Evolutionary conservation across 1,139 yeast species (phyloP), one percentile per base, ranked within the genome.

Genomic region (Scheffersomyces segobiensis): DNA sequence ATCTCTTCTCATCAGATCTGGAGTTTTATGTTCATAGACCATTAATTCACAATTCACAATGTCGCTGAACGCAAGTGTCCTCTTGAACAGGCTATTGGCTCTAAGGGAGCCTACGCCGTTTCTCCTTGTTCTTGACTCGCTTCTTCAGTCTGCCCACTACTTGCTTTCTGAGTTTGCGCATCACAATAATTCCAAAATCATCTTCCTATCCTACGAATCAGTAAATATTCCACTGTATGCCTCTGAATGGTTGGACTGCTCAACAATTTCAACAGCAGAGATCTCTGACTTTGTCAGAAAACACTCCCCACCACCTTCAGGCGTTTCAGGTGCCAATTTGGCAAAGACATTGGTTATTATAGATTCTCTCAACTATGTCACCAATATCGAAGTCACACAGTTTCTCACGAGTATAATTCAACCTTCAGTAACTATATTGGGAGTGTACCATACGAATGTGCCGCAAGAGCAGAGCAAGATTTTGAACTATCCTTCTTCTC

Each of bases 21-120:
- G 42, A 32, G 42, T 14, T 50, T 32, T 10, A 32, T 32, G 42
- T 10, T 10, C 42, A 32, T 32, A 32, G 8, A 24, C 32, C 55
- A 20, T 32, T 32, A 32, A 32, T 32, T 32, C 10, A 24, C 42
- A 32, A 32, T 7, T 10, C 42, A 32, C 42, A 32, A 78, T 77
- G 81, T 62, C 85, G 10, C 87, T 87, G 60, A 86, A 82, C 59
- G 83, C 92, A 0, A 70, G 82, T 0, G 87, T 88, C 24, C 74
- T 88, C 17, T 73, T 90, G 55, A 84, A 80, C 54, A 75, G 98
- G 60, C 74, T 91, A 8, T 73, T 93, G 12, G 76, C 87, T 2
- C 75, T 91, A 53, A 88, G 87, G 63, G 98, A 93, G 66, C 76
- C 75, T 20, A 83, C 96, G 0, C 96, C 97, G 0, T 84, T 93